Conservation (phyloP, 176 grass and related monocot genomes). For the Oryza nivara region DNA sequence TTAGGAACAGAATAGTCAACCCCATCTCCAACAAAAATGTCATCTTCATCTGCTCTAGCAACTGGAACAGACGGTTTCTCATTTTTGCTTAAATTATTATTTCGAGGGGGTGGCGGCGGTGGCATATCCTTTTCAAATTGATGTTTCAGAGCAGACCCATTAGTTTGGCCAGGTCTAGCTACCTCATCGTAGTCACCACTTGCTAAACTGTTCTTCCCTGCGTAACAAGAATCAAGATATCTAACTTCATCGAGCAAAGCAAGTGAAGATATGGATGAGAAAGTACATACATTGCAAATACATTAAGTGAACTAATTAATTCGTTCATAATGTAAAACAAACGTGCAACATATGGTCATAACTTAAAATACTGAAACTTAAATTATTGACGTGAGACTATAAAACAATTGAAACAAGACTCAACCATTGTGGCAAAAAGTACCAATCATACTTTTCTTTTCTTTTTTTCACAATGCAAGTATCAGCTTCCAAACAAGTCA, state of each 20-base stretch:
- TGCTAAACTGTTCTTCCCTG: slow-evolving; percentile 63
- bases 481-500: slow-evolving; percentile 9
- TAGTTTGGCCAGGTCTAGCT: slow-evolving; percentile 57
- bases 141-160: slow-evolving; percentile 54
- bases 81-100: slow-evolving; percentile 52
- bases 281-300: slow-evolving; percentile 21
- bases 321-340: background rate
- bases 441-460: slow-evolving; percentile 20
- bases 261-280: background rate
- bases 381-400: slow-evolving; percentile 8
- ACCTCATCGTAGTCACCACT: slow-evolving; percentile 57
- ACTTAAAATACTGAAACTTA: slow-evolving; percentile 20
- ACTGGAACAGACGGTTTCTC: slow-evolving; percentile 56
- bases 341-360: background rate
- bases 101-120: slow-evolving; percentile 43
- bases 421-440: slow-evolving; percentile 21
- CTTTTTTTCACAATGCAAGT: background rate
- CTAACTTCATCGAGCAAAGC: slow-evolving; percentile 3
- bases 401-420: slow-evolving; percentile 19
- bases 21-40: slow-evolving; percentile 94
- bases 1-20: slow-evolving; percentile 80
- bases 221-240: slow-evolving; percentile 22
- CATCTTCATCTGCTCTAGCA: slow-evolving; percentile 69
- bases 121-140: slow-evolving; percentile 66
- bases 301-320: slow-evolving; percentile 13